Conservation (phyloP, 2,329 filamentous ascomycete species). For the Aspergillus candidus region DNA sequence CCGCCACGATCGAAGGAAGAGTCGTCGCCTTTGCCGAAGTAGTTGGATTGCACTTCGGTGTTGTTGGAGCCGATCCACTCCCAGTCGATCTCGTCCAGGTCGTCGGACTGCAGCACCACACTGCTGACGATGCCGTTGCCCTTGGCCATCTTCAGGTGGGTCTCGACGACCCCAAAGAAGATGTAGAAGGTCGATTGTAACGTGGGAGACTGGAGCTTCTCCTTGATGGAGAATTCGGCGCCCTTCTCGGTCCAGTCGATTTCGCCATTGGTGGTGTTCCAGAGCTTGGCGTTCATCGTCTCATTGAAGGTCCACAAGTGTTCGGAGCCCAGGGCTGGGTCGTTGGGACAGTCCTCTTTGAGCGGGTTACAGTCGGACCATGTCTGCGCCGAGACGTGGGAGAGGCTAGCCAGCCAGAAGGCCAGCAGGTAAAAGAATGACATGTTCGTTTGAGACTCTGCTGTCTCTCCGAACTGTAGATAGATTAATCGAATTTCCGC, state of each 20-base stretch:
- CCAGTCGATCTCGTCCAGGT: conserved; percentile 83
- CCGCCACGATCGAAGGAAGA: conserved; percentile 71
- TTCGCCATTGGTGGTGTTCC: conserved; percentile 62
- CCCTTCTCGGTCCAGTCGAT: conserved; percentile 59
- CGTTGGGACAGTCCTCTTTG: conserved; percentile 61
- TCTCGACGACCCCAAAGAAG: conserved; percentile 75
- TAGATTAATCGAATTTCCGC: background rate
- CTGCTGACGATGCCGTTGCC: conserved; percentile 73
- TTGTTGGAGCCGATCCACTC: conserved; percentile 39
- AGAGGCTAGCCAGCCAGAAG: conserved; percentile 24
- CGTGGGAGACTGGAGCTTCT: conserved; percentile 69
- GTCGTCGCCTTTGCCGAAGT: conserved; percentile 87
- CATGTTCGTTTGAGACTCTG: conserved; percentile 16
- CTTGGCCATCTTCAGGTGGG: conserved; percentile 67
- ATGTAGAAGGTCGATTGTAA: conserved; percentile 76
- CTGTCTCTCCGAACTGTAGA: conserved; percentile 3
- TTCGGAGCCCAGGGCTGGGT: conserved; percentile 61
- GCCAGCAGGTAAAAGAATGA: conserved; percentile 20
- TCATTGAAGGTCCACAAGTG: conserved; percentile 60
- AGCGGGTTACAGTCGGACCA: conserved; percentile 72
- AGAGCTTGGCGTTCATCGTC: conserved; percentile 54
- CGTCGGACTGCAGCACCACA: conserved; percentile 76
- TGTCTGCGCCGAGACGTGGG: conserved; percentile 58
- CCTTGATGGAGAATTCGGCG: conserved; percentile 64
- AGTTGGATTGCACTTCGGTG: conserved; percentile 67